Conservation (phyloP, 352 stramenopile species). For the Phytophthora fragariaefolia region DNA sequence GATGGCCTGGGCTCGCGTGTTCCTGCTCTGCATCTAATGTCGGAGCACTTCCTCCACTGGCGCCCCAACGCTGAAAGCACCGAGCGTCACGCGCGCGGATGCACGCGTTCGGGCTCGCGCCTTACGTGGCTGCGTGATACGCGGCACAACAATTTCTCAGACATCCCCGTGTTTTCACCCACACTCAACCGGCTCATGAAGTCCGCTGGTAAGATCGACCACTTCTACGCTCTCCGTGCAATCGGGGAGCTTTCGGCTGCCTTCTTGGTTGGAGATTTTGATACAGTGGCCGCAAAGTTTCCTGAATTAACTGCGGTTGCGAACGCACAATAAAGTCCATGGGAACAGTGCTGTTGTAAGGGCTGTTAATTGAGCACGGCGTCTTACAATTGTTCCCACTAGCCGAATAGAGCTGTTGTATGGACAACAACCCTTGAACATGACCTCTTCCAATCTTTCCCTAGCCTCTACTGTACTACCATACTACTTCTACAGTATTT, state of each 20-base stretch:
- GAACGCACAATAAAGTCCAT: slow-evolving; percentile 24
- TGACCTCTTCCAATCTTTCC: too few species aligned
- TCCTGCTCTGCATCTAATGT: slow-evolving; percentile 66
- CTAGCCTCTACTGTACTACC: too few species aligned
- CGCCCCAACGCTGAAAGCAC: slow-evolving; percentile 53
- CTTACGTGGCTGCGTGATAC: slow-evolving; percentile 51
- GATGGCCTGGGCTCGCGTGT: slow-evolving; percentile 43
- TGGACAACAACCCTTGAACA: too few species aligned
- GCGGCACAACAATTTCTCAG: slow-evolving; percentile 80
- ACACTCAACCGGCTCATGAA: slow-evolving; percentile 59
- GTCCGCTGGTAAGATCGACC: slow-evolving; percentile 54
- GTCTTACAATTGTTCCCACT: too few species aligned
- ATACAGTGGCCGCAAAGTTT: slow-evolving; percentile 35
- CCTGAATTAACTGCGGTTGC: slow-evolving; percentile 38
- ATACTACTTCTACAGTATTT: too few species aligned
- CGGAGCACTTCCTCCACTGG: slow-evolving; percentile 70
- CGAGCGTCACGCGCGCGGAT: slow-evolving; percentile 45
- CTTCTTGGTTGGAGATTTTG: slow-evolving; percentile 53
- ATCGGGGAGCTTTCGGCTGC: slow-evolving; percentile 54
- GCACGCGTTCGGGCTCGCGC: slow-evolving; percentile 41
- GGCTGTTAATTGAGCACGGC: too few species aligned
- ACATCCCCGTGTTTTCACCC: slow-evolving; percentile 71
- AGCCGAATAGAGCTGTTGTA: too few species aligned
- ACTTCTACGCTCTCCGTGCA: slow-evolving; percentile 47
- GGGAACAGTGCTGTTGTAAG: not conserved